phyloP scores from a whole-genome alignment of 768 basidiomycete species.

The Boletus rubroflammeus region DNA sequence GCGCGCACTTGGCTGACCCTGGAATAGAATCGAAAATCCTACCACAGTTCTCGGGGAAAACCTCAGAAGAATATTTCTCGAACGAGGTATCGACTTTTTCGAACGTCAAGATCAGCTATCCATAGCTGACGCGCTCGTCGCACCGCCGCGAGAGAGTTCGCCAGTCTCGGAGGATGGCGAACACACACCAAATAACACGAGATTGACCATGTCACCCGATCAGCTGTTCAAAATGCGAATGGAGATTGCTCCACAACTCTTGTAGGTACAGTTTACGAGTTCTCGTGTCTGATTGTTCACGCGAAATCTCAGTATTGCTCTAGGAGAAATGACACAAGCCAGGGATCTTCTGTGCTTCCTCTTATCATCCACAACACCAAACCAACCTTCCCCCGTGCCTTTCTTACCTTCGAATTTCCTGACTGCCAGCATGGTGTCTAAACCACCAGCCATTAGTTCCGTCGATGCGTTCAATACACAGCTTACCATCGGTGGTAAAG shows the following conservation, averaged over 20 bases:
- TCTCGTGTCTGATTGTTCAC: slow-evolving; percentile 12
- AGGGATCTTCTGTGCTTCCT: slow-evolving; percentile 64
- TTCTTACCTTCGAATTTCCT: slow-evolving; percentile 37
- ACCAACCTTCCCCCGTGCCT: slow-evolving; percentile 29
- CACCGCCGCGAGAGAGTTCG: slow-evolving; percentile 26
- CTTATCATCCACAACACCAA: slow-evolving; percentile 40
- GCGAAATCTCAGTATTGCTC: slow-evolving; percentile 50
- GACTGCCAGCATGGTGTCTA: slow-evolving; percentile 62
- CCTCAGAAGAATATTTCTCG: slow-evolving; percentile 64
- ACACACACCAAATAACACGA: slow-evolving; percentile 29
- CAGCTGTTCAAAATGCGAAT: slow-evolving; percentile 71
- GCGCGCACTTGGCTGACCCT: slow-evolving; percentile 15
- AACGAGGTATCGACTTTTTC: slow-evolving; percentile 75
- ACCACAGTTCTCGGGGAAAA: slow-evolving; percentile 60
- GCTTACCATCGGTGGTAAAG: slow-evolving; percentile 73
- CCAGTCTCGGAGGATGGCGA: slow-evolving; percentile 27
- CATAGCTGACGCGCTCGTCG: slow-evolving; percentile 18
- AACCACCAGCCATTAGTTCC: slow-evolving; percentile 61
- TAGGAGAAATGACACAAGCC: slow-evolving; percentile 78
- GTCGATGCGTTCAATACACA: slow-evolving; percentile 72
- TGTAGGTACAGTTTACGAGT: slow-evolving; percentile 46
- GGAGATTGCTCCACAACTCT: slow-evolving; percentile 67
- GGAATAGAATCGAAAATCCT: slow-evolving; percentile 50
- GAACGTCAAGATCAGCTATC: slow-evolving; percentile 42
- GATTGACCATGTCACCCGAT: slow-evolving; percentile 62